These are phyloP conservation scores for Heterobasidion parviporum DNA, from an alignment of 1,284 basidiomycete species.

Conservation along the genomic window DNA sequence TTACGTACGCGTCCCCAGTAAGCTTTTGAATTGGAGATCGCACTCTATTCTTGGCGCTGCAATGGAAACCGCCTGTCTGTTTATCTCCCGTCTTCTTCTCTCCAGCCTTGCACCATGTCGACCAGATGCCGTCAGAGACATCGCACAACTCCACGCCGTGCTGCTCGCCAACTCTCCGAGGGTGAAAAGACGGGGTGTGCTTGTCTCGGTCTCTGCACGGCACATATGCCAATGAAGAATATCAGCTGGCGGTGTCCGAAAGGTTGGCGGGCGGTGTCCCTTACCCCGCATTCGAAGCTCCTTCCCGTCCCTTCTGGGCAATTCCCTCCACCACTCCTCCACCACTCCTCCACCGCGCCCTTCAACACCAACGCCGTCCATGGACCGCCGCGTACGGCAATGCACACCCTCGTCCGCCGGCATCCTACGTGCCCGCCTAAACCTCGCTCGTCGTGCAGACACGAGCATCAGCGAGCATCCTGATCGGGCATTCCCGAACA, in stretches of 20 bases:
- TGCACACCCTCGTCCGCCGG: background rate
- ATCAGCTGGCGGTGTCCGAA: background rate
- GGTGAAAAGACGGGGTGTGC: background rate
- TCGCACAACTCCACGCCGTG: too few species aligned
- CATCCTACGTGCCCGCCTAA: background rate
- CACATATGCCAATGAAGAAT: background rate
- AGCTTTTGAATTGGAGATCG: background rate
- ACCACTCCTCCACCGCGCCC: background rate
- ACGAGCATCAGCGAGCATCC: background rate
- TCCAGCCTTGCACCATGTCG: too few species aligned
- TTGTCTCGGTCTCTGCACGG: background rate
- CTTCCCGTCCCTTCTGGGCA: too few species aligned
- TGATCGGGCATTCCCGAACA: background rate
- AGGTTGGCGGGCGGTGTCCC: background rate
- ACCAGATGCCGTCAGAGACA: too few species aligned
- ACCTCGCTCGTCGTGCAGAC: background rate
- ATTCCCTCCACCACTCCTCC: background rate
- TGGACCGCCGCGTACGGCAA: background rate
- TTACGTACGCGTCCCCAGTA: background rate
- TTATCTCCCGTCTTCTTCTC: too few species aligned
- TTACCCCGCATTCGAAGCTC: constrained; percentile 1
- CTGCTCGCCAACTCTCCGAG: too few species aligned
- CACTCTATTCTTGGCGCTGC: background rate
- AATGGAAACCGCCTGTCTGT: background rate
- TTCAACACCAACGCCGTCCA: background rate